Percentiles rank a stretch among this genome's conserved stretches.
These are phyloP conservation scores for Phytopythium kandeliae DNA, from an alignment of 352 stramenopile genomes.

Conservation along the genomic window DNA sequence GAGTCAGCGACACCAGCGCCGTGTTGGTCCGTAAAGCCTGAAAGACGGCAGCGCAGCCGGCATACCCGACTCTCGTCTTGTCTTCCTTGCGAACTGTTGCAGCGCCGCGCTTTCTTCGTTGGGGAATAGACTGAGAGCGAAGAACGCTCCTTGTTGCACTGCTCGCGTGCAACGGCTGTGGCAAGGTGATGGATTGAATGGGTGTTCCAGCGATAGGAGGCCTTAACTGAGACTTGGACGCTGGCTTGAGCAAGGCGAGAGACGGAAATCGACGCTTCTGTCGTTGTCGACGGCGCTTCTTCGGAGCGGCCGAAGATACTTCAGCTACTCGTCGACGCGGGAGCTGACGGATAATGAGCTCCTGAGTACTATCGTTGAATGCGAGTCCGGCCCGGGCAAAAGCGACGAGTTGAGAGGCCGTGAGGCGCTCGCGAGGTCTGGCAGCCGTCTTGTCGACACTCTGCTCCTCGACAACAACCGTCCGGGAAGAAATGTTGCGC, in stretches of 20 bases:
- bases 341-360: conserved; percentile 25
- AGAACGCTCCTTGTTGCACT: not conserved
- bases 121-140: not conserved
- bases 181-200: not conserved
- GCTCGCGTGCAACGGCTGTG: not conserved
- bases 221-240: not conserved
- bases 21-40: conserved; percentile 46
- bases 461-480: conserved; percentile 24
- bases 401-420: conserved; percentile 16
- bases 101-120: not conserved
- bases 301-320: not conserved
- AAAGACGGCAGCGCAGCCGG: conserved; percentile 41
- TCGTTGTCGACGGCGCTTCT: not conserved
- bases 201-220: not conserved
- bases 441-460: conserved; percentile 7
- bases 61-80: conserved; percentile 14
- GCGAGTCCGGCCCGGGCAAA: conserved; percentile 31
- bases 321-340: not conserved
- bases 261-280: not conserved
- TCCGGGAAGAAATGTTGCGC: conserved; percentile 36
- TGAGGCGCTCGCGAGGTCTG: conserved; percentile 13
- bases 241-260: not conserved
- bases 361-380: conserved; percentile 33
- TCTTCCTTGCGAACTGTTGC: conserved; percentile 1
- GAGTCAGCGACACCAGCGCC: conserved; percentile 33